Conservation (phyloP, 1,139 yeast genomes). For the Blastobotrys indianensis region DNA sequence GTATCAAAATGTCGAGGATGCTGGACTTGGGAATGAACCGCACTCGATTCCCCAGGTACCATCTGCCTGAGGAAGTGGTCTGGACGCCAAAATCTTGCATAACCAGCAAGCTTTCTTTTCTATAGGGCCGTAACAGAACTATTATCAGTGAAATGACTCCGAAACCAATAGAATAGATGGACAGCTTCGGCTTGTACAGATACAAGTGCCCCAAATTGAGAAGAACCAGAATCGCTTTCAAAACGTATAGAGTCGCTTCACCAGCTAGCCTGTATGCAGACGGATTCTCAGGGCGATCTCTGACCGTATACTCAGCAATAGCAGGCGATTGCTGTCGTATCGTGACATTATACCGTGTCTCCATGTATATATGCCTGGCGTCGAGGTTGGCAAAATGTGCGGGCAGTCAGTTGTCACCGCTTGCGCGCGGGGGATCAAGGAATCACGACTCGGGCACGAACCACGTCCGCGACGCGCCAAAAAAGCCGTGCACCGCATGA, state of each 20-base stretch:
- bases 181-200: not conserved
- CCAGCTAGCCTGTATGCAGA: not conserved
- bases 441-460: not conserved
- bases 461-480: not conserved
- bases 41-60: constrained; percentile 19
- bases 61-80: constrained; percentile 22
- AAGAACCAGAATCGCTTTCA: not conserved
- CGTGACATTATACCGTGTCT: constrained; percentile 8
- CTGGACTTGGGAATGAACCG: constrained; percentile 44
- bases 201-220: not conserved
- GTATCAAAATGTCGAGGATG: constrained; percentile 52
- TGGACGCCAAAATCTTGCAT: constrained; percentile 31
- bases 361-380: not conserved
- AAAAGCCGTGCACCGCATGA: not conserved
- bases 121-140: constrained; percentile 16
- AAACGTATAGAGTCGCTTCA: constrained; percentile 4
- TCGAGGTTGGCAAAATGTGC: not conserved
- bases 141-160: not conserved
- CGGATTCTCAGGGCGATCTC: constrained; percentile 6
- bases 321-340: constrained; percentile 22
- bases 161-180: not conserved
- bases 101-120: constrained; percentile 24
- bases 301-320: constrained; percentile 19
- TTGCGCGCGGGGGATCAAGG: not conserved
- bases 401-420: not conserved